phyloP scores from a whole-genome alignment of 257 asterid species.

The Plantago elongata region DNA sequence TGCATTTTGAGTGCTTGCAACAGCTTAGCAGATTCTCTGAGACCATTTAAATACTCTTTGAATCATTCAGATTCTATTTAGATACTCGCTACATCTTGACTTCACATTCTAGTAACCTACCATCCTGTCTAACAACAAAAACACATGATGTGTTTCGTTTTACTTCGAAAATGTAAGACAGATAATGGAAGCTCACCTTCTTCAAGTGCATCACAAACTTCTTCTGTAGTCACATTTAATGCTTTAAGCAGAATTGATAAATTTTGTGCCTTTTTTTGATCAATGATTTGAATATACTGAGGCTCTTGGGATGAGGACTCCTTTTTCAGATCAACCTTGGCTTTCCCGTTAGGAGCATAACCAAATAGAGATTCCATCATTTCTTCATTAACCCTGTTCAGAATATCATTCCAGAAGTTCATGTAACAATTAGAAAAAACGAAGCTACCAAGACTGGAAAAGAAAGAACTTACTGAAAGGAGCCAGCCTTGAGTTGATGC shows the following conservation, averaged over 20 bases:
- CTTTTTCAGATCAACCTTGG: slow-evolving; percentile 36
- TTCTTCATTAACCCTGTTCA: slow-evolving; percentile 83
- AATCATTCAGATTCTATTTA: not conserved
- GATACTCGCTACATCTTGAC: not conserved
- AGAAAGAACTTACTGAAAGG: slow-evolving; percentile 81
- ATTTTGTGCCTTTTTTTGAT: slow-evolving; percentile 85
- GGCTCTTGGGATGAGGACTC: slow-evolving; percentile 35
- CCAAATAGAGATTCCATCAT: slow-evolving; percentile 91
- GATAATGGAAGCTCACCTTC: slow-evolving; percentile 54
- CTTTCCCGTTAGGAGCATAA: slow-evolving; percentile 43
- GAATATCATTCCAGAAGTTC: slow-evolving; percentile 16
- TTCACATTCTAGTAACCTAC: not conserved
- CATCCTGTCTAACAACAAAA: not conserved
- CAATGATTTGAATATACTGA: slow-evolving; percentile 62
- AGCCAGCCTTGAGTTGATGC: slow-evolving; percentile 82
- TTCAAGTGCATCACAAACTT: slow-evolving; percentile 88
- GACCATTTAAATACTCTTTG: slow-evolving; percentile 1
- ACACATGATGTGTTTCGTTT: not conserved
- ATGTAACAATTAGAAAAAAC: slow-evolving; percentile 11
- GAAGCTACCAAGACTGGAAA: not conserved
- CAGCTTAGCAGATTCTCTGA: too few species aligned
- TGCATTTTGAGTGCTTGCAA: too few species aligned
- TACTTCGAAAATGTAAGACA: slow-evolving; percentile 13
- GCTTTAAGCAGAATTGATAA: slow-evolving; percentile 90
- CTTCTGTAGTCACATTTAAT: slow-evolving; percentile 82